Percentiles rank a stretch among this genome's conserved stretches.
Conservation (phyloP, 169 alveolate species). For the Plasmodium gaboni region DNA sequence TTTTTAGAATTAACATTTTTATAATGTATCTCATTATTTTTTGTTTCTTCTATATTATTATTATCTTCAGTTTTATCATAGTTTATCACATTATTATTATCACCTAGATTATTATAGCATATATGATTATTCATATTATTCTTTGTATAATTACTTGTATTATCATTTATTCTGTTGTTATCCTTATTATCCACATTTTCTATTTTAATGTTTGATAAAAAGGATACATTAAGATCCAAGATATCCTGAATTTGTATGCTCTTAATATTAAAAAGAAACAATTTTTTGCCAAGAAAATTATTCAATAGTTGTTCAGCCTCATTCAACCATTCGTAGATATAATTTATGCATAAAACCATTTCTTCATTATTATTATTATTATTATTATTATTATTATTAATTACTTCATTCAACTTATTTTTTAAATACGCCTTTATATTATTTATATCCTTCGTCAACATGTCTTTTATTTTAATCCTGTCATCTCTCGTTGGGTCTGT, state of each 20-base stretch:
- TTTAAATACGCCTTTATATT: slow-evolving; percentile 4
- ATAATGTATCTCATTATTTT: neutral
- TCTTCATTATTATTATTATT: too few relatives aligned
- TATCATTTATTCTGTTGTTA: neutral
- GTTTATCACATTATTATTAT: neutral
- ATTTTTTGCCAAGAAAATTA: slow-evolving; percentile 21
- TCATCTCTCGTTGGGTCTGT: neutral
- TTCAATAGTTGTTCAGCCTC: slow-evolving; percentile 28
- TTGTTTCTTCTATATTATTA: neutral
- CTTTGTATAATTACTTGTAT: neutral
- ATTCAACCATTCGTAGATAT: slow-evolving; percentile 14
- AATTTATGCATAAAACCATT: slow-evolving; percentile 5
- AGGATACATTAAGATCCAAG: slow-evolving; percentile 19
- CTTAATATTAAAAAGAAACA: slow-evolving; percentile 47
- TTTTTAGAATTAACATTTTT: neutral
- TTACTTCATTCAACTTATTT: slow-evolving; percentile 9
- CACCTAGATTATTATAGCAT: too few relatives aligned
- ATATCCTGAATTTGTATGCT: slow-evolving; percentile 51
- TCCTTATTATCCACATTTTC: neutral
- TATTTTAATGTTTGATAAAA: neutral
- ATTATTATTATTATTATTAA: neutral
- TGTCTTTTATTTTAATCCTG: neutral
- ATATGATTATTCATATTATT: neutral
- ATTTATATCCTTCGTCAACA: slow-evolving; percentile 8
- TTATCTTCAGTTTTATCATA: neutral